Base-by-base conservation (phyloP, 2,329 filamentous ascomycete genomes). In the Colletotrichum agaves region DNA sequence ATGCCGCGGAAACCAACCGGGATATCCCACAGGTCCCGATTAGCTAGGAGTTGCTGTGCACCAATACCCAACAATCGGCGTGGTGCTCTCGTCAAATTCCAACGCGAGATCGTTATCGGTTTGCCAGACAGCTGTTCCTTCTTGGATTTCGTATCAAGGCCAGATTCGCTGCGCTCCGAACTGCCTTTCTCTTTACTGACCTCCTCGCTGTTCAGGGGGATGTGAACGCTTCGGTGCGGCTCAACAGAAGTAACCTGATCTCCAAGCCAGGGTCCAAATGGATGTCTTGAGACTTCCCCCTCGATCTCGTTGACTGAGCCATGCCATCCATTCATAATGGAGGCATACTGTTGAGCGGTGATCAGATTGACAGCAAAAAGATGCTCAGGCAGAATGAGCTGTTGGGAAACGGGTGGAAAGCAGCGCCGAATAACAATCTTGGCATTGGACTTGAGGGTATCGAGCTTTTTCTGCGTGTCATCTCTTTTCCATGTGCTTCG, bases 21-120 rank as follows among this genome's bases (percentile, higher is more conserved):
- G 11, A 95, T 86, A 0, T 84, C 81, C 78, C 87, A 92, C 15
- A 95, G 76, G 71, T 94, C 84, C 0, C 81, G 56, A 21, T 72
- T 43, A 7, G 21, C 47, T 1, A 77, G 69, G 6, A 63, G n/a
- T 53, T 61, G 27, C 23, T 43, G 12, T 56, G 74, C 52, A 46
- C 17, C 11, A 12, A 8, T 23, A 11, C 41, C 37, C 17, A 15
- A 15, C 3, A 23, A 17, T 33, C 27, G 27, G 27, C 19, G 43
- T 33, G 33, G 60, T 17, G 31, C 39, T 37, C 7, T 50, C 19
- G 44, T 47, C 6, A 8, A 50, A 11, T 4, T 35, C 46, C 41
- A 55, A 19, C 49, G 41, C 12, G 13, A 37, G 56, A 71, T 73
- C 3, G 69, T 44, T 1, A 81, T 69, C 13, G 88, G 79, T 23